Evolutionary conservation across 495 filamentous ascomycete species (phyloP), one percentile per base, ranked within the genome.

Genomic region (Letharia columbiana): DNA sequence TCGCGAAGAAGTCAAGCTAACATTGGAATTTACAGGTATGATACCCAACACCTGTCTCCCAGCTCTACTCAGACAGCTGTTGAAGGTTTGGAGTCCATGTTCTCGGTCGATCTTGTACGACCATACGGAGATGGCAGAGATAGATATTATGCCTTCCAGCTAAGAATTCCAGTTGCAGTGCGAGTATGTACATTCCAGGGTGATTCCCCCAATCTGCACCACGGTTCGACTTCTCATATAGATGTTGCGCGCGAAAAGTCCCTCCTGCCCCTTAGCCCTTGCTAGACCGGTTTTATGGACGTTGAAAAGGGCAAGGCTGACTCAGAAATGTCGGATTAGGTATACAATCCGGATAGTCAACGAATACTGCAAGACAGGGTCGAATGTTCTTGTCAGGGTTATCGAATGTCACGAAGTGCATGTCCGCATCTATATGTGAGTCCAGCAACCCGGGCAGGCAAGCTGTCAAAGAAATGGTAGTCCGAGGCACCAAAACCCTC

Each of bases 111-210:
- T 42, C 35, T 42, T 33, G 35, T 70, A 54, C 61, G 41, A 31
- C 45, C 65, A 39, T 33, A 65, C 33, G 61, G 57, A 13, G 50
- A 50, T 5, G 61, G 56, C 47, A 49, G 44, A 11, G 68, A 64
- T 45, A 67, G n/a, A 39, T 72, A 72, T 33, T 68, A 61, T 41
- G 68, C 68, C 35, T 70, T 72, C 49, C 68, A 70, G 39, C 18
- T 72, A 39, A 65, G 49, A 11, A 63, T 62, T 28, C 65, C 68
- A 28, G 63, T 66, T 50, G 47, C 52, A 28, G 68, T 72, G 28
- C 68, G 66, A 3, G 67, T 72, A 65, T 65, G 54, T 45, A 59
- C 40, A 13, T 59, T 49, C 23, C 23, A 28, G 23, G 23, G 23
- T 52, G 45, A 18, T 33, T 39, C 37, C 8, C 37, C 8, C 37